Conservation (phyloP, 306 rosid species). For the Pachyrhizus erosus region DNA sequence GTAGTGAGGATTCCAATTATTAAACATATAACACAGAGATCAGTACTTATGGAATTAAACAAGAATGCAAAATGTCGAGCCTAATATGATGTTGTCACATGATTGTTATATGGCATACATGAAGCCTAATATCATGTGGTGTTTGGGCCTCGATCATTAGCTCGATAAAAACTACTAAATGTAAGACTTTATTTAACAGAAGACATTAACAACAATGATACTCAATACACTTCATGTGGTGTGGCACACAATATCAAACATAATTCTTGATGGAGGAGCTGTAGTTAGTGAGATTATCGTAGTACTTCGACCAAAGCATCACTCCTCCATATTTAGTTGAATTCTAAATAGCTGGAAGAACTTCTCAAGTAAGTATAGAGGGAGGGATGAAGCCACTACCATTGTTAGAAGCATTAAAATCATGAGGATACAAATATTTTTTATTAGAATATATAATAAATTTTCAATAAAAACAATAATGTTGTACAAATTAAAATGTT, state of each 20-base stretch:
- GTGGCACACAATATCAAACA: conserved; percentile 28
- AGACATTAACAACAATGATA: background rate
- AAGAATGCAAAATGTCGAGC: no score
- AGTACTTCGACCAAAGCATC: conserved; percentile 52
- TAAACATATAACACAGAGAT: no score
- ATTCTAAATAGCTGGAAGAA: conserved; percentile 45
- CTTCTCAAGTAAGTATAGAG: conserved; percentile 34
- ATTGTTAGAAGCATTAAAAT: background rate
- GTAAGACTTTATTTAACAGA: background rate
- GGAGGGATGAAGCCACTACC: conserved; percentile 44
- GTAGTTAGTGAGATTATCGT: conserved; percentile 44
- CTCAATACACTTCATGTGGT: conserved; percentile 5
- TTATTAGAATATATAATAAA: no score
- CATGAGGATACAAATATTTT: no score
- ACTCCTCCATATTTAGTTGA: conserved; percentile 53
- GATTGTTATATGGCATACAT: conserved; percentile 12
- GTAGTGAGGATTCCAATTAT: no score
- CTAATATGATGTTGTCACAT: background rate
- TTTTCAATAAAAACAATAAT: no score
- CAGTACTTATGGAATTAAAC: no score
- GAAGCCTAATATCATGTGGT: background rate
- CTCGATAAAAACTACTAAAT: no score
- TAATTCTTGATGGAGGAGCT: conserved; percentile 45
- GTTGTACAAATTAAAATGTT: no score
- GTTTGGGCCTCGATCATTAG: no score